Evolutionary conservation across 2,329 filamentous ascomycete species (phyloP).

Genomic region (Dichotomopilus funicola): DNA sequence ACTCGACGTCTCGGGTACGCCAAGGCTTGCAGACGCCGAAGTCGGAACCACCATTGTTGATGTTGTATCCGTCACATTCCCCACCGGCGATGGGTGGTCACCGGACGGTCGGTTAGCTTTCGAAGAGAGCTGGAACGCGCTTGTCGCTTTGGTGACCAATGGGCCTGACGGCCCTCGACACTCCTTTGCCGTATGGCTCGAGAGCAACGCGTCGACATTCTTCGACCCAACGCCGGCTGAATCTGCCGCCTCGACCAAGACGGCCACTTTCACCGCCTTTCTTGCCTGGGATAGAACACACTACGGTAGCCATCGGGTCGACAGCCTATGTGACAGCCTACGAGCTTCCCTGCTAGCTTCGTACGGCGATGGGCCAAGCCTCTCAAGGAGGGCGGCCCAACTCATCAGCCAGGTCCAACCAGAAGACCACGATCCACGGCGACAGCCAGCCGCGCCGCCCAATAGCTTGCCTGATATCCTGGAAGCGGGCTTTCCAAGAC

Average conservation of each 20-base stretch:
- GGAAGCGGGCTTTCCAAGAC: neutral
- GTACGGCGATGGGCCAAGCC: neutral
- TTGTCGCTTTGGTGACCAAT: neutral
- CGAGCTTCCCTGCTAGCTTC: neutral
- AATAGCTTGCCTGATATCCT: neutral
- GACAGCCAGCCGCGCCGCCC: neutral
- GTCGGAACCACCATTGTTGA: slow-evolving; percentile 1
- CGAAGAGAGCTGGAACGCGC: neutral
- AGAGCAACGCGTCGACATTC: slow-evolving; percentile 5
- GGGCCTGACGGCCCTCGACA: slow-evolving; percentile 1
- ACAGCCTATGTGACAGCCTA: slow-evolving; percentile 2
- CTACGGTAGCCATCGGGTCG: slow-evolving; percentile 3
- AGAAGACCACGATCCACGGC: neutral
- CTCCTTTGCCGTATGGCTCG: slow-evolving; percentile 7
- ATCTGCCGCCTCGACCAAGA: slow-evolving; percentile 1
- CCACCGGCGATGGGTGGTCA: neutral
- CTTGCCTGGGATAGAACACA: slow-evolving; percentile 5
- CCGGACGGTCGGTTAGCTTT: neutral
- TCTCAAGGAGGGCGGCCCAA: neutral
- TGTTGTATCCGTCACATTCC: slow-evolving; percentile 1
- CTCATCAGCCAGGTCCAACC: neutral
- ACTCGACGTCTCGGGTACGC: neutral
- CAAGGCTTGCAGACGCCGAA: neutral
- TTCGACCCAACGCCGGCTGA: slow-evolving; percentile 2
- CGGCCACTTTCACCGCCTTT: slow-evolving; percentile 5